A percentile compares a stretch with the other conserved stretches of the same genome.
phyloP scores from a whole-genome alignment of 257 asterid species.

The Knoxia roxburghii region DNA sequence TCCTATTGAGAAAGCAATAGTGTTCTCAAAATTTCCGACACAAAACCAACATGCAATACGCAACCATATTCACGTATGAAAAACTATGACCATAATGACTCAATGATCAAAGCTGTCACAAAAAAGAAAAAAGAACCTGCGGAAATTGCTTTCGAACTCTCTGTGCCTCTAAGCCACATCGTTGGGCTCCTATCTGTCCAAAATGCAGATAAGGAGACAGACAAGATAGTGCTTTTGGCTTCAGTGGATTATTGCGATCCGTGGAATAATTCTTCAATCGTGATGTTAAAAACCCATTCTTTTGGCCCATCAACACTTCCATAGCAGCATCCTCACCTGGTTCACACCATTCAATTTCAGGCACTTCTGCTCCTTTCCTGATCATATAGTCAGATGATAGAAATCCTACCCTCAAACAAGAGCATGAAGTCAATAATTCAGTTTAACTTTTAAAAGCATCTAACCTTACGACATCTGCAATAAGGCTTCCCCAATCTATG shows the following conservation, averaged over 20 bases:
- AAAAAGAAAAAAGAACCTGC: slow-evolving; percentile 43
- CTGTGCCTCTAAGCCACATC: slow-evolving; percentile 86
- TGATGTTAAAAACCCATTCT: slow-evolving; percentile 61
- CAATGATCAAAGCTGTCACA: not conserved
- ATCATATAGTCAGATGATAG: slow-evolving; percentile 23
- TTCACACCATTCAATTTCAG: slow-evolving; percentile 93
- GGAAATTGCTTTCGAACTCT: slow-evolving; percentile 49
- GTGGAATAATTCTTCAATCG: slow-evolving; percentile 63
- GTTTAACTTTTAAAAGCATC: slow-evolving; percentile 12
- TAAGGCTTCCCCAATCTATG: slow-evolving; percentile 65
- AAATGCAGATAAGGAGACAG: slow-evolving; percentile 98
- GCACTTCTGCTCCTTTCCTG: slow-evolving; percentile 95
- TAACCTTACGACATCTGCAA: slow-evolving; percentile 62
- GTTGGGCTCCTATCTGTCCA: slow-evolving; percentile 91
- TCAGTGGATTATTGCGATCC: slow-evolving; percentile 83
- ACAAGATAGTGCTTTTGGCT: slow-evolving; percentile 79
- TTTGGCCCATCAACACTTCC: slow-evolving; percentile 59
- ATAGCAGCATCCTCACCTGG: slow-evolving; percentile 84
- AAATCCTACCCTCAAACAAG: slow-evolving; percentile 12
- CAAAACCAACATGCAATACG: not conserved
- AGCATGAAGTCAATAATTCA: slow-evolving; percentile 12
- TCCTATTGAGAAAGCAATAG: not conserved
- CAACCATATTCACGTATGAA: not conserved
- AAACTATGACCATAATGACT: not conserved
- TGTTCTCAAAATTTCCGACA: not conserved